Evolutionary conservation across 2,329 filamentous ascomycete species (phyloP).

Genomic region (Magnaporthales sp.): DNA sequence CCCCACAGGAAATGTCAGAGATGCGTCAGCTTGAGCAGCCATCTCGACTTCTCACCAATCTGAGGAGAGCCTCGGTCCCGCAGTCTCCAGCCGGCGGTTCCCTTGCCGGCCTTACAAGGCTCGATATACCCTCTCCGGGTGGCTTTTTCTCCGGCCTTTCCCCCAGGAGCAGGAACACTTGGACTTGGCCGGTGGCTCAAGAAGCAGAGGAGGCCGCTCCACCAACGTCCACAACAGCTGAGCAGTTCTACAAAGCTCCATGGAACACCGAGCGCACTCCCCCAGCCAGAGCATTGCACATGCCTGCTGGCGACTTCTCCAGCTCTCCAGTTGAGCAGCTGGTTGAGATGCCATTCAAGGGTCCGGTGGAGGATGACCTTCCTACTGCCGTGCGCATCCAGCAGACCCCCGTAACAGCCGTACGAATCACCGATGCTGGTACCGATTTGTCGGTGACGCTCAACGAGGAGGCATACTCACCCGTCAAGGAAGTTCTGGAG

Average conservation of each 20-base stretch:
- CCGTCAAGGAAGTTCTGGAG: constrained; percentile 50
- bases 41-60: constrained; percentile 38
- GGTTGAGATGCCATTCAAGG: constrained; percentile 43
- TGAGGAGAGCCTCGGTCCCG: constrained; percentile 21
- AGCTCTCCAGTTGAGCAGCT: constrained; percentile 55
- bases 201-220: constrained; percentile 43
- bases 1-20: constrained; percentile 29
- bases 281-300: constrained; percentile 26
- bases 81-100: constrained; percentile 44
- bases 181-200: constrained; percentile 54
- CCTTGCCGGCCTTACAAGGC: constrained; percentile 63
- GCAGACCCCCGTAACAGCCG: constrained; percentile 26
- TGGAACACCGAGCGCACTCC: constrained; percentile 47
- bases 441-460: constrained; percentile 16
- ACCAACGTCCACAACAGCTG: constrained; percentile 83
- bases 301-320: constrained; percentile 23
- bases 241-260: constrained; percentile 81
- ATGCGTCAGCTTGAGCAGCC: constrained; percentile 40
- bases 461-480: constrained; percentile 26
- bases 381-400: constrained; percentile 46
- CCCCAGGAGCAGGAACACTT: constrained; percentile 67
- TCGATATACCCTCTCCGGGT: constrained; percentile 85
- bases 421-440: constrained; percentile 17
- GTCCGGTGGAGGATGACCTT: constrained; percentile 48
- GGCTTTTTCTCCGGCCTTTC: constrained; percentile 86